Conservation (phyloP, 306 rosid species). For the Crotalaria pallida region DNA sequence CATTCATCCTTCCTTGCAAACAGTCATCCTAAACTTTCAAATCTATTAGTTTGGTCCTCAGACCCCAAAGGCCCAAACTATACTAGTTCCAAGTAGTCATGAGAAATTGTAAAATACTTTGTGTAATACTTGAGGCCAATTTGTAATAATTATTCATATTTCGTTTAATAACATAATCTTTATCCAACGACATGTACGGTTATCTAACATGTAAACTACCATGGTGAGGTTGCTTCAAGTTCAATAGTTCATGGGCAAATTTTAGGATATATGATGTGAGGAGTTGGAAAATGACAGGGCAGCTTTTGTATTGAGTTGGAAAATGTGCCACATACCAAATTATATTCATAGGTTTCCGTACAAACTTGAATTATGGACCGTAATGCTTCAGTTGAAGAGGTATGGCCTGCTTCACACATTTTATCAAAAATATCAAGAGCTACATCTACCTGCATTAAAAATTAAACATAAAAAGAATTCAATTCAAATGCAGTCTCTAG, state of each 20-base stretch:
- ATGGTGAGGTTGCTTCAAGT: not conserved
- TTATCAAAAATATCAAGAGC: slow-evolving; percentile 67
- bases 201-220: not conserved
- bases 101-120: not conserved
- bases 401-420: slow-evolving; percentile 59
- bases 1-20: too few relatives aligned
- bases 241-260: not conserved
- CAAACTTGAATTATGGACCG: slow-evolving; percentile 48
- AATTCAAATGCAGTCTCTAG: not conserved
- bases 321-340: slow-evolving; percentile 51
- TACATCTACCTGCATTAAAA: slow-evolving; percentile 47
- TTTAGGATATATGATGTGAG: not conserved
- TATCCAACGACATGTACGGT: not conserved
- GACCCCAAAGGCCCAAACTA: too few relatives aligned
- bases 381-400: slow-evolving; percentile 35
- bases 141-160: not conserved
- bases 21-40: not conserved
- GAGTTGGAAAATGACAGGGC: not conserved
- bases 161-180: too few relatives aligned
- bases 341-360: slow-evolving; percentile 50
- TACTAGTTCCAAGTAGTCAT: not conserved
- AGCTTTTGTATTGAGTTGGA: not conserved
- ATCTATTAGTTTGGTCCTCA: not conserved
- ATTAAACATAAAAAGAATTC: not conserved
- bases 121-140: not conserved